phyloP scores from a whole-genome alignment of 1,284 basidiomycete species.

The Somion occarium region DNA sequence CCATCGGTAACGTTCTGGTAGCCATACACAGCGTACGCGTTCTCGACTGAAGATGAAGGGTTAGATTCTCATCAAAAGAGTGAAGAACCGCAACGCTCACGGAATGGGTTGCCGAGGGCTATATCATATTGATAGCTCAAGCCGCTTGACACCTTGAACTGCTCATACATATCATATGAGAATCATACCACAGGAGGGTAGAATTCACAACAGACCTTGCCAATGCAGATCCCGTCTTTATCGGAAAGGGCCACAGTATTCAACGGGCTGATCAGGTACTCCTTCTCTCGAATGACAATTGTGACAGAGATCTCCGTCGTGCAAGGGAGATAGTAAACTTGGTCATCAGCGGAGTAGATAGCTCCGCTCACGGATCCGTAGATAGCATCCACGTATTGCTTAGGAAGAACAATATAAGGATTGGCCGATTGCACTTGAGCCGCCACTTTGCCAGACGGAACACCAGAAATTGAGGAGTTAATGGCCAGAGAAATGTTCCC shows the following conservation, averaged over 20 bases:
- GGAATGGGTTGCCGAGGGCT: conserved; percentile 2
- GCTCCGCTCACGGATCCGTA: conserved; percentile 3
- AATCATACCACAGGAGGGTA: too few species aligned
- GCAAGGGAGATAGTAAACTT: conserved; percentile 1
- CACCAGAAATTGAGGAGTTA: not conserved
- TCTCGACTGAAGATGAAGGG: conserved; percentile 3
- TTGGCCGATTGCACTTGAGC: conserved; percentile 1
- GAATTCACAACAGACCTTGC: not conserved
- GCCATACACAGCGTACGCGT: conserved; percentile 4
- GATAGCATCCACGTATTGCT: conserved; percentile 4
- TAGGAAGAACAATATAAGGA: conserved; percentile 1
- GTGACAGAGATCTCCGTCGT: conserved; percentile 2
- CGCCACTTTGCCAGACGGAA: not conserved
- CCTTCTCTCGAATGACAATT: conserved; percentile 1
- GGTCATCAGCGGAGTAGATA: not conserved
- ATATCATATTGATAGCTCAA: conserved; percentile 4
- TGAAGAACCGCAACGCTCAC: not conserved
- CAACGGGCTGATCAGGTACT: conserved; percentile 1
- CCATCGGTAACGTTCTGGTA: not conserved
- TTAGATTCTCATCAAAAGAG: not conserved
- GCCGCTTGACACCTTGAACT: not conserved
- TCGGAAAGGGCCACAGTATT: not conserved
- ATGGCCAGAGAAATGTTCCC: not conserved
- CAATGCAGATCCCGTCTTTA: not conserved
- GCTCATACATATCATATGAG: not conserved